phyloP scores from a whole-genome alignment of 768 basidiomycete species.

The Termitomyces sp. region DNA sequence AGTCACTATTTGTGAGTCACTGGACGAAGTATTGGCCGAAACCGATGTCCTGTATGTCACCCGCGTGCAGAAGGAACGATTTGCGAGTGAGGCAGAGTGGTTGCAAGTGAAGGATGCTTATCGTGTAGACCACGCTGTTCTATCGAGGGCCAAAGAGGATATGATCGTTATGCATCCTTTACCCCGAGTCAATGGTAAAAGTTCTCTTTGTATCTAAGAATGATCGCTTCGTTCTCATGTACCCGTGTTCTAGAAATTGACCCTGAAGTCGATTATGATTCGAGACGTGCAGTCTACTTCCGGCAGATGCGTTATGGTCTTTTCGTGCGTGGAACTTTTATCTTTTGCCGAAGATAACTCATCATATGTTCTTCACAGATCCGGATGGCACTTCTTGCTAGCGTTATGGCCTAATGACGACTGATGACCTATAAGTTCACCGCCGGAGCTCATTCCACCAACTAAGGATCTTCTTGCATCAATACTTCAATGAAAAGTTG shows the following conservation, averaged over 20 bases:
- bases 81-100: constrained; percentile 79
- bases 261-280: constrained; percentile 96
- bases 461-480: background rate
- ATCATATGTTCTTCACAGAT: constrained; percentile 33
- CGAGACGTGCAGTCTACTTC: constrained; percentile 92
- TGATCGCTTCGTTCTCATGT: constrained; percentile 5
- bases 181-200: constrained; percentile 80
- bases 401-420: constrained; percentile 38
- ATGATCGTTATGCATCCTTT: constrained; percentile 99
- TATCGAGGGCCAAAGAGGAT: constrained; percentile 90
- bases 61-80: constrained; percentile 92
- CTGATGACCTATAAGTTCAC: background rate
- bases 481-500: background rate
- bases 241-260: constrained; percentile 75
- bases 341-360: background rate
- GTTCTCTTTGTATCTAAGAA: background rate
- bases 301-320: constrained; percentile 98
- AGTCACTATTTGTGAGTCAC: constrained; percentile 76
- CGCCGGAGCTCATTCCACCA: background rate
- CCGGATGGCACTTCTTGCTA: constrained; percentile 75
- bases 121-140: constrained; percentile 88
- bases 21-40: constrained; percentile 86
- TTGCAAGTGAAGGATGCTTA: constrained; percentile 87
- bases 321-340: constrained; percentile 60
- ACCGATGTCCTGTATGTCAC: constrained; percentile 98